phyloP scores from a whole-genome alignment of 139 green algal genomes.

The Volvox africanus region DNA sequence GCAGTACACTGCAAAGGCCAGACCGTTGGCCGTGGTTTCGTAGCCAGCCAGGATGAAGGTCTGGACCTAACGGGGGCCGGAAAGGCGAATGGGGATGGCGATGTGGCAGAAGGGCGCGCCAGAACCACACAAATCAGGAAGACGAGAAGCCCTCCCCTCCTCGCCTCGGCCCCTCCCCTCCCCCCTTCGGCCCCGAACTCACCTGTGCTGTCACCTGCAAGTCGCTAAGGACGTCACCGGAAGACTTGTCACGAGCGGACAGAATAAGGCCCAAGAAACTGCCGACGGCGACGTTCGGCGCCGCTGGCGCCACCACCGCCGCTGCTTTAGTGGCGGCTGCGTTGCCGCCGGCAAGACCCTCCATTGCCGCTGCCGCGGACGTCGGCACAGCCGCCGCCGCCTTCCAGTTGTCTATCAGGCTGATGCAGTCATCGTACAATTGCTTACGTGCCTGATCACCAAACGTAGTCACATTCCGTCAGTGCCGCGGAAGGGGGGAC shows the following conservation, averaged over 20 bases:
- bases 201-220: not conserved
- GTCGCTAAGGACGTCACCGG: not conserved
- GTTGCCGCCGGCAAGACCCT: not conserved
- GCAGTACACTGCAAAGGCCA: constrained; percentile 62
- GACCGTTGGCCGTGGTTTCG: constrained; percentile 66
- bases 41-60: constrained; percentile 61
- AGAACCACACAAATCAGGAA: not conserved
- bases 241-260: not conserved
- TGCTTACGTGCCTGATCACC: not conserved
- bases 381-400: not conserved
- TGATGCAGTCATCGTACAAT: not conserved
- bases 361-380: not conserved
- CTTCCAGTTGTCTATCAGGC: not conserved
- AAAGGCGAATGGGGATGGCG: constrained; percentile 16
- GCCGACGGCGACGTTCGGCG: constrained; percentile 30
- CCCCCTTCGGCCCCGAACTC: too few species aligned
- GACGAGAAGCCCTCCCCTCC: not conserved
- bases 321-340: not conserved
- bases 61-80: constrained; percentile 45
- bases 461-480: not conserved
- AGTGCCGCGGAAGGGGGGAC: too few species aligned
- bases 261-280: not conserved
- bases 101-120: too few species aligned
- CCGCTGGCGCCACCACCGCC: not conserved
- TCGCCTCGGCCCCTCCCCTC: too few species aligned